Conservation (phyloP, 2,329 filamentous ascomycete genomes). For the Apiospora hydei region DNA sequence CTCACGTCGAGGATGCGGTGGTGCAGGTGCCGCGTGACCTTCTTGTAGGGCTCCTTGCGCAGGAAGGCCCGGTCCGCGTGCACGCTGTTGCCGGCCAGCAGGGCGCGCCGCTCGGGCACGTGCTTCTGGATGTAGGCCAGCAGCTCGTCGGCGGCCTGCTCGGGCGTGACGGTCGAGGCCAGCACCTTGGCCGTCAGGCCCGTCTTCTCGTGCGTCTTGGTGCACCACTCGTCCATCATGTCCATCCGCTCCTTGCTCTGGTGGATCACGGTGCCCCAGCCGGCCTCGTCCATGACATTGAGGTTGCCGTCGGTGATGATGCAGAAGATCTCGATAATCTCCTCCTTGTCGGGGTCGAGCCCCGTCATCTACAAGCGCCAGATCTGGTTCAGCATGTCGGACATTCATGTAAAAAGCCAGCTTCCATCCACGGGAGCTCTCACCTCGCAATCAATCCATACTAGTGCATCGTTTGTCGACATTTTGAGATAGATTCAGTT, state of each 20-base stretch:
- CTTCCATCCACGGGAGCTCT: constrained; percentile 25
- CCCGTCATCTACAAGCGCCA: constrained; percentile 81
- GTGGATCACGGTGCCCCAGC: constrained; percentile 83
- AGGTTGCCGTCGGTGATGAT: constrained; percentile 86
- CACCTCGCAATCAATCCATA: constrained; percentile 55
- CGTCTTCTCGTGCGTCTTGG: constrained; percentile 76
- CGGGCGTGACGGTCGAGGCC: constrained; percentile 73
- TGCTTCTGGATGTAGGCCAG: constrained; percentile 79
- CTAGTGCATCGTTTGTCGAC: constrained; percentile 30
- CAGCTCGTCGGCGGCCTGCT: constrained; percentile 74
- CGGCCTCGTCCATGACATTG: constrained; percentile 74
- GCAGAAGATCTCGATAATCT: constrained; percentile 91
- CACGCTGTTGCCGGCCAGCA: constrained; percentile 92
- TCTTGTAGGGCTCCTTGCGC: constrained; percentile 73
- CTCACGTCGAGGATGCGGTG: constrained; percentile 94
- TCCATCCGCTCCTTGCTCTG: constrained; percentile 74
- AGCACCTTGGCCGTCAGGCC: constrained; percentile 82
- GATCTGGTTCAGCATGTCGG: not conserved
- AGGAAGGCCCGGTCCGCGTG: constrained; percentile 90
- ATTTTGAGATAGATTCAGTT: constrained; percentile 46
- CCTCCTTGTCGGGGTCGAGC: constrained; percentile 77
- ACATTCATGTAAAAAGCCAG: not conserved
- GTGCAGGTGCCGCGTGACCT: constrained; percentile 79
- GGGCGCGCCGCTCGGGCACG: constrained; percentile 71
- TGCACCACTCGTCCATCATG: constrained; percentile 90